Base-by-base conservation (phyloP, 208 protist genomes). In the Trypanosoma avium region DNA sequence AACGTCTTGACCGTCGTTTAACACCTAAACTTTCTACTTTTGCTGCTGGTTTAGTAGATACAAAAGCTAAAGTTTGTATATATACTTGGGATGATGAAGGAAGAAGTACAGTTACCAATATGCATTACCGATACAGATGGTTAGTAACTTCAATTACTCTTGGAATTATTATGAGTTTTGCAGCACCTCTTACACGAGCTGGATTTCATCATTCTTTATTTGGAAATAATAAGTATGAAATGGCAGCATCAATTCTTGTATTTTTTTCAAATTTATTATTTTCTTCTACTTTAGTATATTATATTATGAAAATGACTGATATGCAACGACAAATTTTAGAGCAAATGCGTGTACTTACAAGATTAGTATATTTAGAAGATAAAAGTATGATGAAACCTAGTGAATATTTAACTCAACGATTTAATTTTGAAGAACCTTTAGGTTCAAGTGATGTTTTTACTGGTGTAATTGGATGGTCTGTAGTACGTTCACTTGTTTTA, bases 71-170 rank as follows among this genome's bases (percentile, higher is more conserved):
- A 5, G 78, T 94, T 15, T 88, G 80, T 61, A 83, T 94, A 61
- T 86, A 75, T 56, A 91, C 88, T 8, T 91, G 81, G 68, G 79
- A 88, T 49, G 84, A 94, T 27, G 74, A 89, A 10, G 88, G 88
- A 50, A 74, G 67, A 4, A 61, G 80, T 40, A 85, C 82, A 29
- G 81, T 91, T 29, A 82, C 65, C 61, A 91, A 90, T 45, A 61
- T 48, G 17, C 77, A 87, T 67, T 91, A 90, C 70, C 73, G 77
- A 8, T 86, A 84, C 48, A 77, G 82, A 42, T 94, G 88, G 84
- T 12, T 79, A 27, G 22, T 71, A 33, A 69, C 79, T 42, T 49
- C 75, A 2, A 30, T 84, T 19, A 12, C 86, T 12, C 62, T 81
- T 26, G 81, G 73, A 1, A 63, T 74, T n/a, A 64, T 81, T 33